Evolutionary conservation across 2,329 filamentous ascomycete genomes (phyloP).

Genomic region (Chalara sp.): DNA sequence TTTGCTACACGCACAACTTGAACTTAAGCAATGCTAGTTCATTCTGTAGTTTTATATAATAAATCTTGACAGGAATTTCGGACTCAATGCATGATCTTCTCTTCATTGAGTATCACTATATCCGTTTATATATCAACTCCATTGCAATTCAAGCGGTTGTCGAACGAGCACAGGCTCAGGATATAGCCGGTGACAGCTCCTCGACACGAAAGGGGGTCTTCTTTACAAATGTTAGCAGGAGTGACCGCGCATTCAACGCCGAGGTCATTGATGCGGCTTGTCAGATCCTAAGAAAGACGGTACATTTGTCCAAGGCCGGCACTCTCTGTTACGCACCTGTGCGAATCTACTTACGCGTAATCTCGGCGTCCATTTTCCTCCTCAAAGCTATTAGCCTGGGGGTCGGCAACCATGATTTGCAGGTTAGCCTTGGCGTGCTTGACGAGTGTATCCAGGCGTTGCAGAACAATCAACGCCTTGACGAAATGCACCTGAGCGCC

Average conservation of each 20-base stretch:
- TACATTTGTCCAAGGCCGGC: slow-evolving; percentile 37
- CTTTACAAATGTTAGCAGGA: slow-evolving; percentile 32
- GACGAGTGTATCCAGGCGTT: slow-evolving; percentile 4
- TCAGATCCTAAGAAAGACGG: slow-evolving; percentile 42
- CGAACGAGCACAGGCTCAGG: slow-evolving; percentile 38
- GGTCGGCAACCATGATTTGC: slow-evolving; percentile 3
- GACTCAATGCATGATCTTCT: slow-evolving; percentile 25
- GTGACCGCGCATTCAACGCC: slow-evolving; percentile 48
- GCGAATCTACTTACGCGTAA: slow-evolving; percentile 45
- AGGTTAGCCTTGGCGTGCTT: slow-evolving; percentile 5
- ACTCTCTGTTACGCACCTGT: slow-evolving; percentile 45
- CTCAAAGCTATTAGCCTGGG: slow-evolving; percentile 9
- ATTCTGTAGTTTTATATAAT: no score
- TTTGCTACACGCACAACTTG: no score
- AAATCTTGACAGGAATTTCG: no score
- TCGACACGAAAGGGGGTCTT: no score
- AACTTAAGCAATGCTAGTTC: no score
- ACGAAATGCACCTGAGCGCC: slow-evolving; percentile 9
- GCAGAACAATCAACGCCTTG: slow-evolving; percentile 1
- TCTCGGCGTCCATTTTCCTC: slow-evolving; percentile 45
- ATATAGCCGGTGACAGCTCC: background rate
- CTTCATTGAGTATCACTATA: slow-evolving; percentile 43
- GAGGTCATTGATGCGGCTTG: slow-evolving; percentile 48
- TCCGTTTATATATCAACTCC: slow-evolving; percentile 36
- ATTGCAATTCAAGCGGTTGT: slow-evolving; percentile 51